phyloP scores from a whole-genome alignment of 2,329 filamentous ascomycete species.

The Aspergillus tubingensis region DNA sequence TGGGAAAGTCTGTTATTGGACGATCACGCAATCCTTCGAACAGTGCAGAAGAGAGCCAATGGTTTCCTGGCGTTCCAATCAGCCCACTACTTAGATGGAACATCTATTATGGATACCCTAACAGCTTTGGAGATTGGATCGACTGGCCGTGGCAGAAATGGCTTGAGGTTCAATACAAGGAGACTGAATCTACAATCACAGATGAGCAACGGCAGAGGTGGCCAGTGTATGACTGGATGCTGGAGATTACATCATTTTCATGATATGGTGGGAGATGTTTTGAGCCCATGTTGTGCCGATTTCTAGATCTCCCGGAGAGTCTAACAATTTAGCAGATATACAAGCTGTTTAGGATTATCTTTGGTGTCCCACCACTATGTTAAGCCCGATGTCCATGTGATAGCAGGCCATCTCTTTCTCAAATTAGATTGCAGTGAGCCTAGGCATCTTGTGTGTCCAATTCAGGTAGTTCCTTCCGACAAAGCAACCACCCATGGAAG shows the following conservation, averaged over 20 bases:
- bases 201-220: background rate
- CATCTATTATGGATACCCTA: background rate
- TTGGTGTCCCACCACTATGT: too few species aligned
- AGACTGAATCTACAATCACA: background rate
- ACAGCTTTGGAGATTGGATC: background rate
- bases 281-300: too few species aligned
- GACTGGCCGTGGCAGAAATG: slow-evolving; percentile 4
- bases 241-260: background rate
- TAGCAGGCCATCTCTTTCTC: too few species aligned
- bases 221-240: slow-evolving; percentile 1
- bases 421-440: too few species aligned
- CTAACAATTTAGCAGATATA: too few species aligned
- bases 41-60: background rate
- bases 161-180: slow-evolving; percentile 5
- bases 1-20: background rate
- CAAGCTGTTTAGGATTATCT: too few species aligned
- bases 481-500: too few species aligned
- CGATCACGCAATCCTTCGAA: background rate
- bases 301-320: too few species aligned
- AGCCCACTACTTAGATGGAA: slow-evolving; percentile 7
- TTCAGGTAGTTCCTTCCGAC: too few species aligned
- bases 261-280: too few species aligned
- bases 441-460: too few species aligned
- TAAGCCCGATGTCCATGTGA: too few species aligned
- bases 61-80: background rate